Conservation (phyloP, 768 basidiomycete species). For the Trametes gibbosa region DNA sequence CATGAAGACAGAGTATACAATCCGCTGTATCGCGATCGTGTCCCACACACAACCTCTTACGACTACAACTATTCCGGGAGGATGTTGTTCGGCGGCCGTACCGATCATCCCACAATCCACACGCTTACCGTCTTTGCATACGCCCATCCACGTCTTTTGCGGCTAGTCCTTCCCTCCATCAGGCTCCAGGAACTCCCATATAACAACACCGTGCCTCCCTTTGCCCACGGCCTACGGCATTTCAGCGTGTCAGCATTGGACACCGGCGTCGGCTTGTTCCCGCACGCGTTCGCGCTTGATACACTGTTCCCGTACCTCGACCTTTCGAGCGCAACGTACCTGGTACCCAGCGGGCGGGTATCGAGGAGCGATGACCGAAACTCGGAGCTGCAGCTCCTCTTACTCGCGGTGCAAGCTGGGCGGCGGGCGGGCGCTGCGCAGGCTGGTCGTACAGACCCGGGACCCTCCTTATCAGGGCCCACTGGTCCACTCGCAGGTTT, state of each 20-base stretch:
- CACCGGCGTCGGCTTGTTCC: background rate
- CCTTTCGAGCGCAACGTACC: background rate
- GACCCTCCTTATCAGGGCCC: too few species aligned
- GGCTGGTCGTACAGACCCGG: too few species aligned
- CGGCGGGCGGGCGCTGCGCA: background rate
- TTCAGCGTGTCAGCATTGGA: background rate
- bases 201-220: background rate
- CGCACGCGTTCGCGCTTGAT: slow-evolving; percentile 3
- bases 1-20: too few species aligned
- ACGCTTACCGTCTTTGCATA: slow-evolving; percentile 7
- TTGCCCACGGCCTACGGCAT: background rate
- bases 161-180: background rate
- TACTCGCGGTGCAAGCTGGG: slow-evolving; percentile 8
- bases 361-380: background rate
- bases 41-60: too few species aligned
- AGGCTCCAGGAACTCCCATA: background rate
- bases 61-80: too few species aligned
- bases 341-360: background rate
- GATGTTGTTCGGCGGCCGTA: background rate
- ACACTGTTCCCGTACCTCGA: slow-evolving; percentile 8
- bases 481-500: too few species aligned
- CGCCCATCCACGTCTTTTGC: background rate
- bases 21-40: too few species aligned
- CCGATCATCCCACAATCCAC: background rate
- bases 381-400: slow-evolving; percentile 1